Base-by-base conservation (phyloP, 2,329 filamentous ascomycete species). In the Trichophyton simii region DNA sequence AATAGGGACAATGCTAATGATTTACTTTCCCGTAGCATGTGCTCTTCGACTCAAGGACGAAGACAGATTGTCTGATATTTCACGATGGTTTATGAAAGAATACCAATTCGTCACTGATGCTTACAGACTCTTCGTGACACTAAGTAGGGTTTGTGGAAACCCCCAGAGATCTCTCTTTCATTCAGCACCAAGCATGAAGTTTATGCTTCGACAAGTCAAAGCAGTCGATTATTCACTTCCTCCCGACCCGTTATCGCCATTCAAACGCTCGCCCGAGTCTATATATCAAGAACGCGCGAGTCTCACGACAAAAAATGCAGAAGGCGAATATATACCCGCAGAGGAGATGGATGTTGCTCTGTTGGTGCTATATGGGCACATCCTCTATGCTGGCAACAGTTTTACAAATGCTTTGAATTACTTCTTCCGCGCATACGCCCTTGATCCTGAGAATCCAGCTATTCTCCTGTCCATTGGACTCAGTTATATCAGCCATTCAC, bases 151-250 rank as follows among this genome's bases (percentile, higher is more conserved):
- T 6, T 89, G 85, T 68, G 85, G 89, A 59, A 86, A 88, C 13
- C 84, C 87, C 20, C 71, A 69, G 28, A 72, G 71, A 61, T 75
- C 74, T 1, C 67, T 87, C 79, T 96, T 92, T 73, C 87, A 87
- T 59, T 87, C 87, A 2, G 88, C 89, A 0, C 86, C 89, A 0
- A 86, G 87, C 20, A 91, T 96, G 73, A 97, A 97, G 72, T 95
- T 89, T 70, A 85, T 97, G 68, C 80, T 96, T 62, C 86, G 94
- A 3, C 90, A 95, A 74, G 89, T 99, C 74, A 95, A 95, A 72
- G 84, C 85, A 2, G 88, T 95, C 77, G 94, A 99, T 72, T 87
- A 82, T 65, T 78, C 88, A 2, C 77, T 87, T 52, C 78, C 75
- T 1, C 77, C 78, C 2, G 78, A 81, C 13, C 76, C 79, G 13